A percentile compares a stretch with the other conserved stretches of the same genome.
Evolutionary conservation across 108 stramenopile species (phyloP).

Genomic region (Fragilaria crotonensis): DNA sequence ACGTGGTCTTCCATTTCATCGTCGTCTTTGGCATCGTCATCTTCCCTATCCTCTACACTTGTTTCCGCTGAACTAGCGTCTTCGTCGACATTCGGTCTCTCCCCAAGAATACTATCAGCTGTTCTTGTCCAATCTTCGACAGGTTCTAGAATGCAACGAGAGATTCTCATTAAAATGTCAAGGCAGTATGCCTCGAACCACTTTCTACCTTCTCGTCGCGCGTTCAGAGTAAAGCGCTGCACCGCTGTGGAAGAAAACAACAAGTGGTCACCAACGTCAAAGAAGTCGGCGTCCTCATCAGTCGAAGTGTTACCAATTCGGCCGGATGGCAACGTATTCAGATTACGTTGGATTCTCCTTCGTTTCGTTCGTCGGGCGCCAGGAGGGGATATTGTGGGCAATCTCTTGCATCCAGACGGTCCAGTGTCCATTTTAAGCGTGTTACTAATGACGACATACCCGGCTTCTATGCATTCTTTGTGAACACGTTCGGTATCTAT

Average conservation of each 20-base stretch:
- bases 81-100: no score
- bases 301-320: not conserved
- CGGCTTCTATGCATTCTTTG: not conserved
- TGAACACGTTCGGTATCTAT: not conserved
- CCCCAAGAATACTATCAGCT: no score
- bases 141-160: not conserved
- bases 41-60: not conserved
- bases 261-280: not conserved
- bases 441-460: not conserved
- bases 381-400: not conserved
- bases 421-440: not conserved
- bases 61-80: no score
- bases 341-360: not conserved
- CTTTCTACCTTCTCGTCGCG: not conserved
- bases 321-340: not conserved
- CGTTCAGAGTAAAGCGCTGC: not conserved
- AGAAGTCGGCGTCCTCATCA: not conserved
- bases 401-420: not conserved
- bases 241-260: not conserved
- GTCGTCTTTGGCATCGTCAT: not conserved
- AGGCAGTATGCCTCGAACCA: not conserved
- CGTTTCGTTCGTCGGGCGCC: not conserved
- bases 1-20: slow-evolving; percentile 11
- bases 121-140: not conserved
- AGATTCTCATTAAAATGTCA: not conserved